phyloP scores from a whole-genome alignment of 1,284 basidiomycete species.

The Cronartium quercuum region DNA sequence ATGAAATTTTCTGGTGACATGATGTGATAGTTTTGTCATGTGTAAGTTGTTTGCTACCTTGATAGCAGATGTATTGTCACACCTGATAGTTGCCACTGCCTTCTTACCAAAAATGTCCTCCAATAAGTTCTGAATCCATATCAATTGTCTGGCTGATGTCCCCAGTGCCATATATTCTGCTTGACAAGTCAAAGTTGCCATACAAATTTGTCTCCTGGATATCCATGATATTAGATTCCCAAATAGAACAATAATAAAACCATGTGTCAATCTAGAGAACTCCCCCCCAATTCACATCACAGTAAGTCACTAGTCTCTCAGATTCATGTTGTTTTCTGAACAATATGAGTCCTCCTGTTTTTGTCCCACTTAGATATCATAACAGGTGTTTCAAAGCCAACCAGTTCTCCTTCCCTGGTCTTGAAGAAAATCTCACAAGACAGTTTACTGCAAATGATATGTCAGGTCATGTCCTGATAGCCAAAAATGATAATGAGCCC shows the following conservation, averaged over 20 bases:
- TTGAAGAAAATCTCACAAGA: background rate
- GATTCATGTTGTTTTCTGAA: background rate
- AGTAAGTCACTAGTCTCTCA: background rate
- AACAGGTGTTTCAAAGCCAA: background rate
- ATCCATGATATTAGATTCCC: background rate
- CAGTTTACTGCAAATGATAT: constrained; percentile 1
- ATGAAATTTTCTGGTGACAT: background rate
- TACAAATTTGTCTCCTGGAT: background rate
- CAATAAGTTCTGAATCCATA: background rate
- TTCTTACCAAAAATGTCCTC: too few relatives aligned
- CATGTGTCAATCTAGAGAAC: background rate
- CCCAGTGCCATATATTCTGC: constrained; percentile 11
- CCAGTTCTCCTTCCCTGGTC: background rate
- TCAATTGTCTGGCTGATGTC: background rate
- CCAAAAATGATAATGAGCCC: background rate
- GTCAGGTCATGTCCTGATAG: background rate
- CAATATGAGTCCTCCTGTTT: background rate
- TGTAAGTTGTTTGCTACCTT: background rate
- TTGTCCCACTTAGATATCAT: too few relatives aligned
- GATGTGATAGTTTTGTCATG: background rate
- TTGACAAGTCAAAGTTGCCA: constrained; percentile 4
- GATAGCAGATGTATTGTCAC: background rate
- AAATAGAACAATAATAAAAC: background rate
- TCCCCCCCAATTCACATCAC: constrained; percentile 14
- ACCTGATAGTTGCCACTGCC: too few relatives aligned